phyloP scores from a whole-genome alignment of 345 rosid species.

The Salix brachista region DNA sequence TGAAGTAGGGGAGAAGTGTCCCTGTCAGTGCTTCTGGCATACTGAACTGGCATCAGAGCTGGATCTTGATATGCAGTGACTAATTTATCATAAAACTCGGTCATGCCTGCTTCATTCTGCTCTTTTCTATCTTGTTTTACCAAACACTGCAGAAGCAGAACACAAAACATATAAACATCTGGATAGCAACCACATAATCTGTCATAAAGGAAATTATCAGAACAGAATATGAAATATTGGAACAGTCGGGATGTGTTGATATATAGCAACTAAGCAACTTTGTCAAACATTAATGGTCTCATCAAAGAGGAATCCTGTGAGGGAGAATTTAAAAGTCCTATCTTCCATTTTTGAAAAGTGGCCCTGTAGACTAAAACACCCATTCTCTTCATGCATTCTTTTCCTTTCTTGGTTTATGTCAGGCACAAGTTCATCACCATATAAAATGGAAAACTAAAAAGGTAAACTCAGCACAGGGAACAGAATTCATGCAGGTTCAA shows the following conservation, averaged over 20 bases:
- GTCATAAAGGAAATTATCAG: background rate
- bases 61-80: conserved; percentile 69
- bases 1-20: conserved; percentile 48
- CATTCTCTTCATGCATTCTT: background rate
- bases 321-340: no score
- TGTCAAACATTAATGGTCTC: no score
- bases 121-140: conserved; percentile 66
- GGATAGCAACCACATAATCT: background rate
- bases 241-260: background rate
- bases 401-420: background rate
- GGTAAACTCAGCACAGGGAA: no score
- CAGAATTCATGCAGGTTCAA: no score
- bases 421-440: background rate
- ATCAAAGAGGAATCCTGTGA: no score
- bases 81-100: conserved; percentile 55
- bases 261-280: no score
- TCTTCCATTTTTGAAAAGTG: no score
- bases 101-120: conserved; percentile 50
- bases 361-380: no score
- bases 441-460: background rate
- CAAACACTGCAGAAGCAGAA: conserved; percentile 55
- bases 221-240: background rate
- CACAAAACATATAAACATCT: conserved; percentile 15
- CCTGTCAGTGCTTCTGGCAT: conserved; percentile 37
- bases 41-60: conserved; percentile 42